These are phyloP conservation scores for Tillandsia leiboldiana DNA, from an alignment of 176 grass and related monocot genomes.

Conservation along the genomic window DNA sequence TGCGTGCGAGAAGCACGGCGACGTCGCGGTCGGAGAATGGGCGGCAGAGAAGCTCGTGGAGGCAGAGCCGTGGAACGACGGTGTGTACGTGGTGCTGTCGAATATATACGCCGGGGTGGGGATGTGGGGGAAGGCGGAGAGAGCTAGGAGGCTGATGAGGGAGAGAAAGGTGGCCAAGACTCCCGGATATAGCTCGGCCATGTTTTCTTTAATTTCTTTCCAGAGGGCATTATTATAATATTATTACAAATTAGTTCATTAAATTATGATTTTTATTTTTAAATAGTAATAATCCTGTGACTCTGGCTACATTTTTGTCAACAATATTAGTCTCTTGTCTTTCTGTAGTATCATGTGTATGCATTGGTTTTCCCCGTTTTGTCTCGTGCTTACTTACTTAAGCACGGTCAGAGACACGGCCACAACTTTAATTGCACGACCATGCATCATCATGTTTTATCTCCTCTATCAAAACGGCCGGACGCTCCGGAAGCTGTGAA, in stretches of 20 bases:
- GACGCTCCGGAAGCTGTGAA: no score
- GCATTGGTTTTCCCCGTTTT: background rate
- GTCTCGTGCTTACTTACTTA: background rate
- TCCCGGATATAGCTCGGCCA: slow-evolving; percentile 23
- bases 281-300: background rate
- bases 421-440: no score
- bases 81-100: slow-evolving; percentile 38
- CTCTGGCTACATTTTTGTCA: background rate
- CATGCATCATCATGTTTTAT: no score
- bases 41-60: slow-evolving; percentile 14
- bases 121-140: slow-evolving; percentile 35
- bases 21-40: slow-evolving; percentile 28
- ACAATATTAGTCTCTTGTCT: background rate
- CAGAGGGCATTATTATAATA: background rate
- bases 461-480: no score
- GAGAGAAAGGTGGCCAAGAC: slow-evolving; percentile 27
- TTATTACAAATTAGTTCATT: no score
- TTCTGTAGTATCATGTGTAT: background rate
- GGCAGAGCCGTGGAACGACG: slow-evolving; percentile 37
- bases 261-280: no score
- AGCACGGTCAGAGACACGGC: no score
- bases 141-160: slow-evolving; percentile 31
- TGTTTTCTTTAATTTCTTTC: background rate
- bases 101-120: slow-evolving; percentile 30
- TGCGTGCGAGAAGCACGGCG: slow-evolving; percentile 35